Evolutionary conservation across 352 stramenopile species (phyloP).

Genomic region (Globisporangium heterothallicum): DNA sequence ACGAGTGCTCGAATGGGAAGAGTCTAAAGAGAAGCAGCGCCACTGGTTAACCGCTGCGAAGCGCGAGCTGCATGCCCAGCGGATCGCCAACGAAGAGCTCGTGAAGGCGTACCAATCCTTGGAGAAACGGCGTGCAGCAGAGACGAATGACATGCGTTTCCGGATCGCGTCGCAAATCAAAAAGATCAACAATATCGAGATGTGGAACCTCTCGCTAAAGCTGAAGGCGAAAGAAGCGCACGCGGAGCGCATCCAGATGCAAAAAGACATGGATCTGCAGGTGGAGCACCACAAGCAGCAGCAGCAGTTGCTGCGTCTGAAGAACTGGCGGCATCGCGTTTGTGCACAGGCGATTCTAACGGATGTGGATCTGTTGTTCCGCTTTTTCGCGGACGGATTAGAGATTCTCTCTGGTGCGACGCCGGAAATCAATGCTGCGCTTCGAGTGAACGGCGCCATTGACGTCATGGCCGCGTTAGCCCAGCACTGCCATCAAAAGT

Average conservation of each 20-base stretch:
- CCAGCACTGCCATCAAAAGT: constrained; percentile 27
- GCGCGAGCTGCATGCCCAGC: constrained; percentile 57
- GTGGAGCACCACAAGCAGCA: constrained; percentile 56
- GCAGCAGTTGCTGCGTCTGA: constrained; percentile 46
- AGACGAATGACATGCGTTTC: constrained; percentile 80
- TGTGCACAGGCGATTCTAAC: constrained; percentile 59
- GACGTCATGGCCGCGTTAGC: constrained; percentile 51
- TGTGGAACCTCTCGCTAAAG: constrained; percentile 80
- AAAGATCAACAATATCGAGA: constrained; percentile 70
- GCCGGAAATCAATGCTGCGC: constrained; percentile 32
- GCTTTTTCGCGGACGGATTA: constrained; percentile 63
- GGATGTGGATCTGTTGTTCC: constrained; percentile 57
- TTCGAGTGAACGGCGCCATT: constrained; percentile 58
- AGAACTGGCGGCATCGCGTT: constrained; percentile 75
- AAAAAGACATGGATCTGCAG: constrained; percentile 32
- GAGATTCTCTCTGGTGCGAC: constrained; percentile 47
- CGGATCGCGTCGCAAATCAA: constrained; percentile 59
- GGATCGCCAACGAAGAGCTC: constrained; percentile 65
- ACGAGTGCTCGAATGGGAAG: constrained; percentile 23
- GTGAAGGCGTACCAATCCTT: constrained; percentile 55
- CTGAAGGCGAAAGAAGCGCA: constrained; percentile 57
- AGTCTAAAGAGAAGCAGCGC: constrained; percentile 34
- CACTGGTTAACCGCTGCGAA: constrained; percentile 71
- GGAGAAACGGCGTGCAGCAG: constrained; percentile 60
- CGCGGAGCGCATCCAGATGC: constrained; percentile 42